phyloP scores from a whole-genome alignment of 352 stramenopile genomes.

The Globisporangium acanthophoron region DNA sequence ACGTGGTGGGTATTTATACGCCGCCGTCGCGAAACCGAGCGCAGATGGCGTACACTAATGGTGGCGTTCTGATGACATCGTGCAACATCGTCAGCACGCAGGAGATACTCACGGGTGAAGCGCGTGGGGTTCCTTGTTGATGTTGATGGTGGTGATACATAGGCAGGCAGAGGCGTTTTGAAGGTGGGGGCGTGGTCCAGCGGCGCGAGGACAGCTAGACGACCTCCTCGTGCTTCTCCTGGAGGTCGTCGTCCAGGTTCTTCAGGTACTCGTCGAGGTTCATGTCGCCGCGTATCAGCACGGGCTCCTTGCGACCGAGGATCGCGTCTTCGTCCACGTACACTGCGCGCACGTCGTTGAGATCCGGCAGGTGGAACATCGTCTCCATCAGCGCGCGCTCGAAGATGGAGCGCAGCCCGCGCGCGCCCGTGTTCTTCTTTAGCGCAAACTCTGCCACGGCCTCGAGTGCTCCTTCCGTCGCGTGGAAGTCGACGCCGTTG shows the following conservation, averaged over 20 bases:
- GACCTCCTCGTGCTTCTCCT: slow-evolving; percentile 37
- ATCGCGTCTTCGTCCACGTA: slow-evolving; percentile 93
- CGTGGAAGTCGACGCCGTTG: slow-evolving; percentile 95
- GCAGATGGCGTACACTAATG: too few species aligned
- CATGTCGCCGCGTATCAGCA: slow-evolving; percentile 79
- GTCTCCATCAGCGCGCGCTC: slow-evolving; percentile 94
- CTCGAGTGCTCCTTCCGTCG: slow-evolving; percentile 92
- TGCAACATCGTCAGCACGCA: too few species aligned
- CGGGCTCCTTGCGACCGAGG: slow-evolving; percentile 82
- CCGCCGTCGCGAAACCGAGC: too few species aligned
- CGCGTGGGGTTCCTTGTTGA: background rate
- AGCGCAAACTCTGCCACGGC: slow-evolving; percentile 93
- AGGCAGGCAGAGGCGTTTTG: too few species aligned
- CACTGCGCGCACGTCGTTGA: slow-evolving; percentile 88
- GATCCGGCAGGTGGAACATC: slow-evolving; percentile 95
- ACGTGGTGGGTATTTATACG: too few species aligned
- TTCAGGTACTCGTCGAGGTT: slow-evolving; percentile 73
- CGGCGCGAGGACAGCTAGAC: slow-evolving; percentile 19
- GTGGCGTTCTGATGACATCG: too few species aligned
- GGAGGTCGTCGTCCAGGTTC: slow-evolving; percentile 49
- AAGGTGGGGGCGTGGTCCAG: background rate
- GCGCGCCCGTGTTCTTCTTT: slow-evolving; percentile 93
- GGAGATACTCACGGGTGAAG: too few species aligned
- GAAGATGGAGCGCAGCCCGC: slow-evolving; percentile 94
- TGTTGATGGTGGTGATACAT: background rate